A percentile compares a stretch with the other conserved stretches of the same genome.
phyloP scores from a whole-genome alignment of 2,329 filamentous ascomycete species.

The Penicillium decumbens region DNA sequence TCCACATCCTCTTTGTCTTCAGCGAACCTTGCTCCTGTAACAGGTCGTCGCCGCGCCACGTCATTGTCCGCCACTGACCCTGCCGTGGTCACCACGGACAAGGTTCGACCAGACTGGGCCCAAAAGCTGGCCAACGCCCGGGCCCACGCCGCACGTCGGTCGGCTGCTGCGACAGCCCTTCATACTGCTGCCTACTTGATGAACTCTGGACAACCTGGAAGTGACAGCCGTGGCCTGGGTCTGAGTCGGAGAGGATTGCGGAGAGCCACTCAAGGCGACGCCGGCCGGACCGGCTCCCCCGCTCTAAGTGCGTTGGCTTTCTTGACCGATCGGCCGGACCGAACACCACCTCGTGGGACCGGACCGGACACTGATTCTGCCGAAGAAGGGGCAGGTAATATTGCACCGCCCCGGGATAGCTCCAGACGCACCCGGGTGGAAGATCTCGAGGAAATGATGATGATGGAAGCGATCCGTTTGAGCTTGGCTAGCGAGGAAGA shows the following conservation, averaged over 20 bases:
- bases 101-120: slow-evolving; percentile 88
- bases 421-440: slow-evolving; percentile 65
- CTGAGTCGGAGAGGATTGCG: slow-evolving; percentile 53
- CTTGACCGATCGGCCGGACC: slow-evolving; percentile 39
- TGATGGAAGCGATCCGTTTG: slow-evolving; percentile 89
- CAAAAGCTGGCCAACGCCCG: slow-evolving; percentile 81
- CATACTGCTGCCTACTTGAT: slow-evolving; percentile 94
- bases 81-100: slow-evolving; percentile 86
- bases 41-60: slow-evolving; percentile 55
- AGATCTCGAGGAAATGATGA: slow-evolving; percentile 96
- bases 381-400: slow-evolving; percentile 32
- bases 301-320: slow-evolving; percentile 46
- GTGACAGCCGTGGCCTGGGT: slow-evolving; percentile 50
- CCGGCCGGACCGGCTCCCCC: slow-evolving; percentile 35
- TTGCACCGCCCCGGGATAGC: slow-evolving; percentile 46
- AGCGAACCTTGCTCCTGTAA: slow-evolving; percentile 35
- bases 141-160: slow-evolving; percentile 76
- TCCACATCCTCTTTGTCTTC: slow-evolving; percentile 77
- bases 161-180: slow-evolving; percentile 86
- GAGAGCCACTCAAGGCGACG: slow-evolving; percentile 36
- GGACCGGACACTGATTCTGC: slow-evolving; percentile 36
- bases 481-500: slow-evolving; percentile 93
- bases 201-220: slow-evolving; percentile 47
- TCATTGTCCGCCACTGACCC: slow-evolving; percentile 78
- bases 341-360: slow-evolving; percentile 23